Evolutionary conservation across 2,329 filamentous ascomycete species (phyloP).

Genomic region (Stachybotrys elegans): DNA sequence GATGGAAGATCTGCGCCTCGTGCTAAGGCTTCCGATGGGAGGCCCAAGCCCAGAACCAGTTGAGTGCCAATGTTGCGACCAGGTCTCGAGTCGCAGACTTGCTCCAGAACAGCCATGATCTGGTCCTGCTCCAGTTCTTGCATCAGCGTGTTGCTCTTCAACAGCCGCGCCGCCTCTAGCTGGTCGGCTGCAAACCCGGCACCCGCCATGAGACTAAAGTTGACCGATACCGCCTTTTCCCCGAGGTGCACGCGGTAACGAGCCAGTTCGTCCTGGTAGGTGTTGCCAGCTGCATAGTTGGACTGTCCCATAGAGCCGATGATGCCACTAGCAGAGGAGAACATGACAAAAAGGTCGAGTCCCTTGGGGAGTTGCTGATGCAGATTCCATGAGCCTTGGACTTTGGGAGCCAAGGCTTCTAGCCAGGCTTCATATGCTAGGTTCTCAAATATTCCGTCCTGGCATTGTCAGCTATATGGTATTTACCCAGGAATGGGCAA

Average conservation of each 20-base stretch:
- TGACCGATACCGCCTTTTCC: neutral
- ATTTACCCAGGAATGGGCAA: too few species aligned
- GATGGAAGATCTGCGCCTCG: too few species aligned
- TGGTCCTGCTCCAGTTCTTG: neutral
- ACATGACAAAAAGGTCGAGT: neutral
- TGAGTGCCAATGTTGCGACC: neutral
- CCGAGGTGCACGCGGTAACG: neutral
- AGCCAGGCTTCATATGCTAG: too few species aligned
- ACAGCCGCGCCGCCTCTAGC: too few species aligned
- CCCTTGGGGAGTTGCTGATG: neutral
- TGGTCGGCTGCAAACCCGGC: neutral
- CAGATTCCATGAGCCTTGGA: neutral
- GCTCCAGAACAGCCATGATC: neutral
- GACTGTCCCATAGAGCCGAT: neutral
- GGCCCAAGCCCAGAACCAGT: neutral
- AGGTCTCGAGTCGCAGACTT: neutral
- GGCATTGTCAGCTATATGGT: too few species aligned
- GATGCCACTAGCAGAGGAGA: neutral
- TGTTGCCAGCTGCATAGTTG: neutral
- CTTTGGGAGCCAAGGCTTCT: too few species aligned
- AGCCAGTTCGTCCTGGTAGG: neutral
- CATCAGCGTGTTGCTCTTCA: too few species aligned
- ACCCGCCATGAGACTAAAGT: neutral
- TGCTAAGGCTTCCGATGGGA: neutral
- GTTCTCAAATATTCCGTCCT: too few species aligned